Percentiles rank a stretch among this genome's conserved stretches.
Conservation (phyloP, 2,329 filamentous ascomycete species). For the Botrytis galanthina region DNA sequence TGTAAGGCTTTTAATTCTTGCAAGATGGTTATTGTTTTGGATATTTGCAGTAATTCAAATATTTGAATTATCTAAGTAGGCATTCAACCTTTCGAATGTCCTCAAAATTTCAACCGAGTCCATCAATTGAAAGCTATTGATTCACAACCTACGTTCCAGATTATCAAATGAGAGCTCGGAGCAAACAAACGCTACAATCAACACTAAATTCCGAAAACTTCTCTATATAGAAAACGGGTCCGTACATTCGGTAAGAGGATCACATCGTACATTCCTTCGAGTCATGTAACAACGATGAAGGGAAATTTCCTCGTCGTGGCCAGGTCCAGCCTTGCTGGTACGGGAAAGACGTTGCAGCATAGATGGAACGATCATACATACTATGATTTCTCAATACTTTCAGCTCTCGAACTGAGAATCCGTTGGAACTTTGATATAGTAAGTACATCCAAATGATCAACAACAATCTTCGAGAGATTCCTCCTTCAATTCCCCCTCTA, state of each 20-base stretch:
- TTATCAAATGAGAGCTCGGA: background rate
- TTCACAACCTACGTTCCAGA: too few species aligned
- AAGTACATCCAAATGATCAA: too few species aligned
- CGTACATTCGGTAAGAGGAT: constrained; percentile 2
- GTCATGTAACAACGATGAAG: background rate
- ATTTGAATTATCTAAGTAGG: too few species aligned
- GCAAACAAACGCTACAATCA: background rate
- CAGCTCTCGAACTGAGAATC: background rate
- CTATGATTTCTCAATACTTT: background rate
- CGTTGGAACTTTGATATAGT: background rate
- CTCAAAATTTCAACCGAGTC: background rate
- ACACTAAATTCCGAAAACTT: background rate
- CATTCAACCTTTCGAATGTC: too few species aligned
- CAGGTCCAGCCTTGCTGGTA: background rate
- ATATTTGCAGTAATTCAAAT: too few species aligned
- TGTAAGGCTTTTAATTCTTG: background rate
- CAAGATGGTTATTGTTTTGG: background rate
- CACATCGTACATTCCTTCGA: background rate
- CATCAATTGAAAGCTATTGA: background rate
- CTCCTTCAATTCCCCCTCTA: background rate
- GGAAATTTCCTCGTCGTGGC: background rate
- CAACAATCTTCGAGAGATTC: background rate
- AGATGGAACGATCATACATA: too few species aligned
- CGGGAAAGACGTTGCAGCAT: too few species aligned
- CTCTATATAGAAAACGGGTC: background rate